Base-by-base conservation (phyloP, 257 asterid species). In the Eustoma russellianum region DNA sequence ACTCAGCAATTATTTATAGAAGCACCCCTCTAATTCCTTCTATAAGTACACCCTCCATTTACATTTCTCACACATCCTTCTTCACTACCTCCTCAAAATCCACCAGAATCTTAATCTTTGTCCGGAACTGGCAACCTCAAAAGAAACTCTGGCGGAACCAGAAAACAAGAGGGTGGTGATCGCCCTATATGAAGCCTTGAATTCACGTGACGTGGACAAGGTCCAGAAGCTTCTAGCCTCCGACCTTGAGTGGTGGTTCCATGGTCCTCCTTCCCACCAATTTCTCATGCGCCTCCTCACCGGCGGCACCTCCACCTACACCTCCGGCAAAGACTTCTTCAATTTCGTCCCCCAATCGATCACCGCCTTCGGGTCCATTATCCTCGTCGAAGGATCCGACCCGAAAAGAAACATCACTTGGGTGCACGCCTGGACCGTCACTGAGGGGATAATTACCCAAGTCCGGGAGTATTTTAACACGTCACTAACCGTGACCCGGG, bases 241-340 rank as follows among this genome's bases (percentile, higher is more conserved):
- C 33, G 98, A 91, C 66, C 93, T 91, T 66, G 98, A 91, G 97
- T 91, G 98, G 98, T 91, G 98, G 98, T 91, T 91, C 86, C 98
- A 91, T 61, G 98, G 97, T 66, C 98, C 98, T 18, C 98, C 98
- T 9, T 64, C 95, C 5, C 80, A 87, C 85, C 98, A 91, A 75
- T 88, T 74, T 78, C 83, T 88, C 83, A 92, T 88, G 98, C 95
- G 82, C 81, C 73, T 88, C 7, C 88, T 92, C 64, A 92, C 98
- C 74, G 98, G 98, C 64, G 30, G 30, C 30, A 24, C 3, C 30
- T 24, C 30, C 30, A 53, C 75, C 24, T 65, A 59, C 16, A 63
- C 77, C 44, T 50, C 76, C 51, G 61, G 58, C 48, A 56, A 56
- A 44, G 54, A 57, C 6, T 11, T 44, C 17, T 88, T 92, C 85